Percentiles rank a stretch among this genome's conserved stretches.
These are phyloP conservation scores for Arachnomyces sp. DNA, from an alignment of 2,329 filamentous ascomycete species.

Conservation along the genomic window DNA sequence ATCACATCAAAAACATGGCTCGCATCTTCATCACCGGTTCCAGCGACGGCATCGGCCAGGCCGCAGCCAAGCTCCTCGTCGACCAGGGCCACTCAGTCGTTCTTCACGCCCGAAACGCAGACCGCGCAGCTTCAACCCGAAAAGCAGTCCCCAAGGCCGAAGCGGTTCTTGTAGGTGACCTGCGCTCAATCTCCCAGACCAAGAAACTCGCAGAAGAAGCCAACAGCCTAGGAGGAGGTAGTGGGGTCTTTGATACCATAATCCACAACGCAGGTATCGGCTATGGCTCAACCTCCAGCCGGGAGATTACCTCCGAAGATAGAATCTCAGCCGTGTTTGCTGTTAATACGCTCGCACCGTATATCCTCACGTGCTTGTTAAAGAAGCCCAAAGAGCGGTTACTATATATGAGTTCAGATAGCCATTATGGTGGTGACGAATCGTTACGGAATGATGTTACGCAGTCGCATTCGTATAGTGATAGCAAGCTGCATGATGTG, in stretches of 20 bases:
- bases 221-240: constrained; percentile 26
- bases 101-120: constrained; percentile 50
- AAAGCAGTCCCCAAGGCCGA: constrained; percentile 44
- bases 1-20: constrained; percentile 25
- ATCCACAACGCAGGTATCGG: constrained; percentile 54
- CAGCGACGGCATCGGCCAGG: constrained; percentile 49
- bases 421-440: constrained; percentile 45
- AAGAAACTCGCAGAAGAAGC: constrained; percentile 46
- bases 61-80: constrained; percentile 44
- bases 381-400: constrained; percentile 40
- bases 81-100: constrained; percentile 48
- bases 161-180: constrained; percentile 46
- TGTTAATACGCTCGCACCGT: constrained; percentile 53
- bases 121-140: constrained; percentile 45
- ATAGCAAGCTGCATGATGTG: constrained; percentile 51
- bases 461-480: constrained; percentile 41
- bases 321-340: constrained; percentile 45
- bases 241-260: constrained; percentile 47
- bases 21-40: constrained; percentile 50
- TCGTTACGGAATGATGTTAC: constrained; percentile 28
- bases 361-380: constrained; percentile 48
- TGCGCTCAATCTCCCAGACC: constrained; percentile 44
- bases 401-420: constrained; percentile 45
- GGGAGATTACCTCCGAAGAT: constrained; percentile 38
- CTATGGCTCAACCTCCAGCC: constrained; percentile 24